These are phyloP conservation scores for Tulasnella sp. DNA, from an alignment of 768 basidiomycete genomes.

Conservation along the genomic window DNA sequence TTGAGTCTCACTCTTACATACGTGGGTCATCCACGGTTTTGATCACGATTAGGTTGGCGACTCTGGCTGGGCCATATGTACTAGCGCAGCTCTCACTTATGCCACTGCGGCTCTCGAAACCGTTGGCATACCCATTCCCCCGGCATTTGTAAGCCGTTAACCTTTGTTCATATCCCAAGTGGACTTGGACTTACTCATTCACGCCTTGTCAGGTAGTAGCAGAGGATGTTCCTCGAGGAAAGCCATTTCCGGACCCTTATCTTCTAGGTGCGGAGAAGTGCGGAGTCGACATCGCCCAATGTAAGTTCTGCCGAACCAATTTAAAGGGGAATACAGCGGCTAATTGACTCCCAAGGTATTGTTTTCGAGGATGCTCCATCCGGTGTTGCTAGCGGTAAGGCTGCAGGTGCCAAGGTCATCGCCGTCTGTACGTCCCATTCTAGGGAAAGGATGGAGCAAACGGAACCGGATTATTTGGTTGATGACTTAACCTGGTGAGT, in stretches of 20 bases:
- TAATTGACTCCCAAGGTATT: conserved; percentile 33
- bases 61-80: conserved; percentile 79
- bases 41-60: conserved; percentile 24
- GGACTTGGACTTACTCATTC: background rate
- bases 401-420: conserved; percentile 61
- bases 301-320: background rate
- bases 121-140: conserved; percentile 47
- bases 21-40: no score
- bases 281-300: conserved; percentile 38
- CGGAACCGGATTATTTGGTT: conserved; percentile 53
- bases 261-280: conserved; percentile 56
- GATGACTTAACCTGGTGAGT: conserved; percentile 41
- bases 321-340: background rate
- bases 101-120: conserved; percentile 52
- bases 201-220: background rate
- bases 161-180: no score
- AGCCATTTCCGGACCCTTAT: conserved; percentile 85
- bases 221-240: conserved; percentile 36
- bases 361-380: conserved; percentile 87
- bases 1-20: no score
- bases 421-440: conserved; percentile 76
- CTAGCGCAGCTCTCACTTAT: conserved; percentile 67
- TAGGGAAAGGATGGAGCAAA: conserved; percentile 32
- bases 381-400: conserved; percentile 59
- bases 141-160: conserved; percentile 54